These are phyloP conservation scores for Priceomyces medius DNA, from an alignment of 805 yeast genomes.

Conservation along the genomic window DNA sequence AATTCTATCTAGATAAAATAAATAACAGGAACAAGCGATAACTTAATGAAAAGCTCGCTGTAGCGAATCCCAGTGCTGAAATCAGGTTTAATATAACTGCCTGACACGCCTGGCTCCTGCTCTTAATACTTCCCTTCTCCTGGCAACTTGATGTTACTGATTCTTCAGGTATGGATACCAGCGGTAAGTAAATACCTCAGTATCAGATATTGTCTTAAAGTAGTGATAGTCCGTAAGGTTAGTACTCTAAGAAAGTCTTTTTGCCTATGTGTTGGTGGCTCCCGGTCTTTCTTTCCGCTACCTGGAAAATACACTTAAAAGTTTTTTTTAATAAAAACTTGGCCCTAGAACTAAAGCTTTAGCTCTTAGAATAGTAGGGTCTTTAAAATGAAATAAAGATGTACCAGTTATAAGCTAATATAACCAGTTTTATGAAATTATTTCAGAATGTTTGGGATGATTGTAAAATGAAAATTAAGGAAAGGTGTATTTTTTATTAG, in stretches of 20 bases:
- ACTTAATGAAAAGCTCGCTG: constrained; percentile 44
- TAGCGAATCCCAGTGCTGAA: not conserved
- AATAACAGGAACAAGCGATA: constrained; percentile 19
- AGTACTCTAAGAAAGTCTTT: not conserved
- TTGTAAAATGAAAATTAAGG: constrained; percentile 8
- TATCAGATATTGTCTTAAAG: not conserved
- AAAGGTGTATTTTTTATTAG: constrained; percentile 2
- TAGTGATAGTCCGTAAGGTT: not conserved
- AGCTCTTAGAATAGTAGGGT: constrained; percentile 3
- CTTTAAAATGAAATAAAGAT: constrained; percentile 9
- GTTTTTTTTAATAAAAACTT: not conserved
- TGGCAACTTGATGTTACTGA: not conserved
- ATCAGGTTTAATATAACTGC: not conserved
- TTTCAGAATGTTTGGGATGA: constrained; percentile 5
- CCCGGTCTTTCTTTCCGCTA: not conserved
- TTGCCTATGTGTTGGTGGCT: not conserved
- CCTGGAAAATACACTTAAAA: not conserved
- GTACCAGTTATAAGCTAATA: constrained; percentile 16
- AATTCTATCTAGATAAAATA: not conserved
- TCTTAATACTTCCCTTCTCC: not conserved
- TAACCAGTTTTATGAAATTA: constrained; percentile 12
- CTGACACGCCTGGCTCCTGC: not conserved
- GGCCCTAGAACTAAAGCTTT: constrained; percentile 4
- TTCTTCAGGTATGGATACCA: not conserved
- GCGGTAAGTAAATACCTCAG: not conserved